Evolutionary conservation across 2,329 filamentous ascomycete genomes (phyloP).

Genomic region (Drechmeria coniospora): DNA sequence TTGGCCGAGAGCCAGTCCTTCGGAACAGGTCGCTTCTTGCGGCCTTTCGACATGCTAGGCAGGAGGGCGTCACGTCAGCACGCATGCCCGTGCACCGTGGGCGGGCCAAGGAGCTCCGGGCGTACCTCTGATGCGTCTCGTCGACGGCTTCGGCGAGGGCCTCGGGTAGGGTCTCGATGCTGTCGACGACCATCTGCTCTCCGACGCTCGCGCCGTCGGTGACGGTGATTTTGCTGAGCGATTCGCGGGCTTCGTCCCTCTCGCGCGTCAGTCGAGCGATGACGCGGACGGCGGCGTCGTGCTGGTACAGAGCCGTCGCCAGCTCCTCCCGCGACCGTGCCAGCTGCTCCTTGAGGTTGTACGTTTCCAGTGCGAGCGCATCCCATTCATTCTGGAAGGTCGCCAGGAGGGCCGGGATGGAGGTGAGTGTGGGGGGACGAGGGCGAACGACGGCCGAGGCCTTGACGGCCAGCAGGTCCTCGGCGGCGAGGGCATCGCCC

Average conservation of each 20-base stretch:
- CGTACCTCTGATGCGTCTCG: constrained; percentile 64
- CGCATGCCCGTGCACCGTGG: not conserved
- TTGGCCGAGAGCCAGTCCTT: constrained; percentile 72
- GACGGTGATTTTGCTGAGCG: constrained; percentile 72
- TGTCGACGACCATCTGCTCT: constrained; percentile 88
- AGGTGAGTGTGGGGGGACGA: constrained; percentile 83
- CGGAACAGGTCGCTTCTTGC: constrained; percentile 78
- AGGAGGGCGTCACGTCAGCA: constrained; percentile 7
- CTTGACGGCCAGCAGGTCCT: constrained; percentile 82
- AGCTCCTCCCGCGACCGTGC: constrained; percentile 85
- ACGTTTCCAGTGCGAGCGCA: constrained; percentile 77
- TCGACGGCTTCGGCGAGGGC: constrained; percentile 60
- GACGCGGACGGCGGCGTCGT: constrained; percentile 90
- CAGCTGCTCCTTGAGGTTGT: constrained; percentile 78
- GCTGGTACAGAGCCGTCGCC: constrained; percentile 85
- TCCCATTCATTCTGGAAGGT: constrained; percentile 99
- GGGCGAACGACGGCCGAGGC: constrained; percentile 72
- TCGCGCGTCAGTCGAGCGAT: constrained; percentile 85
- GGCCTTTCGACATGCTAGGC: constrained; percentile 66
- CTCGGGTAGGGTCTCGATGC: constrained; percentile 55
- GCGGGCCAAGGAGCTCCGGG: constrained; percentile 8
- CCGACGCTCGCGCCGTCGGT: constrained; percentile 41
- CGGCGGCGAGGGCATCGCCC: constrained; percentile 65
- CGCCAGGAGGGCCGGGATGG: constrained; percentile 83
- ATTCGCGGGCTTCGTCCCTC: constrained; percentile 80